Percentiles rank a stretch among this genome's conserved stretches.
phyloP scores from a whole-genome alignment of 345 rosid genomes.

The Clarkia xantiana region DNA sequence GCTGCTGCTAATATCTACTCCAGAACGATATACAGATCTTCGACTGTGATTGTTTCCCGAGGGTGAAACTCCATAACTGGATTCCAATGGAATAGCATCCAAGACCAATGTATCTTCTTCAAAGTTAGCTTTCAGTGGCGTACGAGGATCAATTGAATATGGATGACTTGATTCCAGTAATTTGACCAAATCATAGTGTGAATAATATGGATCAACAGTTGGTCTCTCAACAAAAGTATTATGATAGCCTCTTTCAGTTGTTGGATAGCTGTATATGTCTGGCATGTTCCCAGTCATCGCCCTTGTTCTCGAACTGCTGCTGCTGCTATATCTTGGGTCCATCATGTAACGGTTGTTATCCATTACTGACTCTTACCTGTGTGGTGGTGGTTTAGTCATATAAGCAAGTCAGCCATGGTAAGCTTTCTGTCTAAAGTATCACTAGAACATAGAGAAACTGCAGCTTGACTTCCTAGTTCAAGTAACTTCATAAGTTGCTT shows the following conservation, averaged over 20 bases:
- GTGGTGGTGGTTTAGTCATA: background rate
- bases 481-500: background rate
- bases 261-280: background rate
- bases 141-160: constrained; percentile 8
- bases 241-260: constrained; percentile 4
- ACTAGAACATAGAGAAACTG: background rate
- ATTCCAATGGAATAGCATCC: constrained; percentile 43
- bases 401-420: too few relatives aligned
- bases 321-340: too few relatives aligned
- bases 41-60: constrained; percentile 5
- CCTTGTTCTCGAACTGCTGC: constrained; percentile 6
- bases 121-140: constrained; percentile 7
- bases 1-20: constrained; percentile 12
- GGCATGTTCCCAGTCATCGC: constrained; percentile 6
- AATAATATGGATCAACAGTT: constrained; percentile 7
- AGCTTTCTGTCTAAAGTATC: background rate
- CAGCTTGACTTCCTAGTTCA: background rate
- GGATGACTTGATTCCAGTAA: constrained; percentile 20
- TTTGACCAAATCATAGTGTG: constrained; percentile 9
- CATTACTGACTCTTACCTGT: too few relatives aligned
- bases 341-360: constrained; percentile 8
- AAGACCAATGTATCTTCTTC: constrained; percentile 45
- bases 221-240: constrained; percentile 7
- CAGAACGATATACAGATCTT: constrained; percentile 9
- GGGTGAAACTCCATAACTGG: constrained; percentile 12